Base-by-base conservation (phyloP, 179 eudicot genomes). In the Spinacia oleracea region DNA sequence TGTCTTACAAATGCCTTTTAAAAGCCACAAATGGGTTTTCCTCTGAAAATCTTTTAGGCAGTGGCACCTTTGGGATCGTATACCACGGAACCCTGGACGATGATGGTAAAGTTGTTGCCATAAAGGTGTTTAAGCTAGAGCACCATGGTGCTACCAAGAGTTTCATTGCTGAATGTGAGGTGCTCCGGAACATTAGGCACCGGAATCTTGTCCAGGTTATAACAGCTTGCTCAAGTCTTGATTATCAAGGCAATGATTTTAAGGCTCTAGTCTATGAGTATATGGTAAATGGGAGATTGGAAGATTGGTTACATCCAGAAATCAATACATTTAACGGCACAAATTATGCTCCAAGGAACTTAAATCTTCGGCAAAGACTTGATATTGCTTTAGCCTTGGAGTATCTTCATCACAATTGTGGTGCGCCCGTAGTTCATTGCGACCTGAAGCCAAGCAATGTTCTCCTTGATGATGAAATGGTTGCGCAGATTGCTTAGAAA, bases 381-480 rank as follows among this genome's bases (percentile, higher is more conserved):
- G 83, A 83, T 56, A 78, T 83, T 65, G 83, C 83, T 64, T 56
- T 72, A 23, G 81, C 83, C 7, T 70, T 85, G 35, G 84, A 77
- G 16, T 83, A 85, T 62, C 82, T 85, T 40, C 84, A 85, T 48
- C 75, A 81, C 46, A 46, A 56, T 34, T 65, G 76, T 72, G 78
- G 60, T 35, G 72, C n/a, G 43, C 11, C 80, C 1, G 31, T 85
- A 60, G 60, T 80, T 29, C 82, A 85, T 38, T 83, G 86, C 38
- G 88, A 85, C 56, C 75, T 85, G 31, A 83, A 85, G 71, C 86
- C 88, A 14, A 83, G 82, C 48, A 83, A 85, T 50, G 79, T 83
- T 21, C 78, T 85, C 23, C 73, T 83, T 8, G 83, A 86, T 53
- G 74, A 72, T 27, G 80, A 68, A 32, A 83, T 83, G 86, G 82